Conservation (phyloP, 148 eudicot genomes). For the Rhododendron griersonianum region DNA sequence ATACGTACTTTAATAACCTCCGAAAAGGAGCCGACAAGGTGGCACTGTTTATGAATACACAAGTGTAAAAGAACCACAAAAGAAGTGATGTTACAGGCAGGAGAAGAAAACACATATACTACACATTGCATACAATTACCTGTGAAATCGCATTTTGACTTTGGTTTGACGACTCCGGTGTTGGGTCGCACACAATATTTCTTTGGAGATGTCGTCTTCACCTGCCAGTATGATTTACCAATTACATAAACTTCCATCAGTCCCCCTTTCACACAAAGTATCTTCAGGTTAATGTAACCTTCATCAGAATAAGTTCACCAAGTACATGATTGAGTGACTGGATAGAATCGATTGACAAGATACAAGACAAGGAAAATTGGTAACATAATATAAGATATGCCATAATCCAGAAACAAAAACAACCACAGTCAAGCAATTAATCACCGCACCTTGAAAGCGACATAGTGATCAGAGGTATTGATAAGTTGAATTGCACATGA, state of each 20-base stretch:
- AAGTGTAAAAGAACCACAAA: background rate
- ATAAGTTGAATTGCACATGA: constrained; percentile 56
- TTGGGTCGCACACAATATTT: constrained; percentile 69
- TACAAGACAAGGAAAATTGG: background rate
- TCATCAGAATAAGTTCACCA: background rate
- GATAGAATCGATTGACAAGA: background rate
- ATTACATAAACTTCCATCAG: constrained; percentile 6
- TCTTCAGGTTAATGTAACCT: background rate
- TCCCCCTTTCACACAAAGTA: background rate
- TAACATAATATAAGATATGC: background rate
- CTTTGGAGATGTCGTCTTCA: constrained; percentile 68
- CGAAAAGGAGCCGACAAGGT: background rate
- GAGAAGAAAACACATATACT: background rate
- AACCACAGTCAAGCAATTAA: background rate
- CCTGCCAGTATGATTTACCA: constrained; percentile 38
- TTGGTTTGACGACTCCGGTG: constrained; percentile 47
- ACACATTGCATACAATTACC: constrained; percentile 19
- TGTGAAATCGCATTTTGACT: constrained; percentile 47
- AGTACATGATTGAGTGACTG: background rate
- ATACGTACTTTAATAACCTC: background rate
- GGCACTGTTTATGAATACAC: background rate
- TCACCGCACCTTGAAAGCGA: constrained; percentile 62
- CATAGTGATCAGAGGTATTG: constrained; percentile 49
- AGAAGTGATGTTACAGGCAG: background rate
- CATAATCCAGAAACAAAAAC: background rate